A percentile compares a stretch with the other conserved stretches of the same genome.
Evolutionary conservation across 441 rosid species (phyloP).

Genomic region (Dalechampia spathulata): DNA sequence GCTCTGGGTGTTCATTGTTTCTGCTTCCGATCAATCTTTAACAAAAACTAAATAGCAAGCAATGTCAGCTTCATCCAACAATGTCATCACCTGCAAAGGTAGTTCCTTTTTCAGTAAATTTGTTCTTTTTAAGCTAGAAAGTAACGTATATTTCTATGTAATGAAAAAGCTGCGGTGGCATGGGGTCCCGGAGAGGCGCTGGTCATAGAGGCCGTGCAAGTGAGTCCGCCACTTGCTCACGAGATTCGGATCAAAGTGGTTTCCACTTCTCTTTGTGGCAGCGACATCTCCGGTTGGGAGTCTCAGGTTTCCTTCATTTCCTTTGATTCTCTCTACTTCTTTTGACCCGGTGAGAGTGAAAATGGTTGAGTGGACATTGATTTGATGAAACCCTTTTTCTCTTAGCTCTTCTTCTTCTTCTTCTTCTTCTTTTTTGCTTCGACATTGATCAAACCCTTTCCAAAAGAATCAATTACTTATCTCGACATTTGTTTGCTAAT

Average conservation of each 20-base stretch:
- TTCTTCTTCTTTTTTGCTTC: no score
- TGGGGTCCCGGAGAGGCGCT: constrained; percentile 78
- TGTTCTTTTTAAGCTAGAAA: background rate
- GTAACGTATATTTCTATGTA: background rate
- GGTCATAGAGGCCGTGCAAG: constrained; percentile 80
- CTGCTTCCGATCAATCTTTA: no score
- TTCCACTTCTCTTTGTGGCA: constrained; percentile 82
- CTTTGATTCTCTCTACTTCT: background rate
- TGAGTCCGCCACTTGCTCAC: constrained; percentile 61
- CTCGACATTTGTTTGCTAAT: no score
- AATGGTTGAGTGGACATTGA: background rate
- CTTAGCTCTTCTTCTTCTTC: no score
- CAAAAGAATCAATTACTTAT: no score
- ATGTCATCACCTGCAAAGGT: constrained; percentile 28
- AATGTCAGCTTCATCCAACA: no score
- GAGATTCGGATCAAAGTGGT: constrained; percentile 86
- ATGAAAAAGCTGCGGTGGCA: constrained; percentile 84
- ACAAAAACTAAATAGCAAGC: no score
- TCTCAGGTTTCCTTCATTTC: constrained; percentile 37
- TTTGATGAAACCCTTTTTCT: no score
- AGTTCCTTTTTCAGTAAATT: background rate
- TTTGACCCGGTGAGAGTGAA: background rate
- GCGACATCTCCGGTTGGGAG: constrained; percentile 80
- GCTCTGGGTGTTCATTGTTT: no score
- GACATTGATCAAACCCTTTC: no score